These are phyloP conservation scores for Olyra latifolia DNA, from an alignment of 176 grass and related monocot species.

Conservation along the genomic window DNA sequence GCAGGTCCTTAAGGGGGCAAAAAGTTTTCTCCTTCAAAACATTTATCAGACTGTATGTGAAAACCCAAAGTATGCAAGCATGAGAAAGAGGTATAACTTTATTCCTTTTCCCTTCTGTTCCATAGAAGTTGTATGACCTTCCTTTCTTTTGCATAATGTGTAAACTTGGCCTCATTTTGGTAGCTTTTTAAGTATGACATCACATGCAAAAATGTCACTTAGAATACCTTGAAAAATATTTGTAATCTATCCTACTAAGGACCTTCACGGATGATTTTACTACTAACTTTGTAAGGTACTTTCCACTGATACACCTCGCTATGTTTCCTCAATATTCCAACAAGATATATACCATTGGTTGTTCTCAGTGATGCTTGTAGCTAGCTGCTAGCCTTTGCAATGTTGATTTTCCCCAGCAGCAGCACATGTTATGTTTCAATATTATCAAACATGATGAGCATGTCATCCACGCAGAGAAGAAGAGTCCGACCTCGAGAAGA, in stretches of 20 bases:
- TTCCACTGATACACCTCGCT: neutral
- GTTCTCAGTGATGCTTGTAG: conserved; percentile 7
- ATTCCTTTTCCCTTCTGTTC: conserved; percentile 1
- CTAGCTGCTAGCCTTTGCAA: conserved; percentile 2
- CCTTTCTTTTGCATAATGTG: neutral
- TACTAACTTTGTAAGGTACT: neutral
- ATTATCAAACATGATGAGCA: conserved; percentile 25
- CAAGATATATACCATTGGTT: conserved; percentile 2
- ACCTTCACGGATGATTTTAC: neutral
- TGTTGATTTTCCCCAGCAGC: neutral
- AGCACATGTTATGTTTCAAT: conserved; percentile 19
- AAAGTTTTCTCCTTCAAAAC: conserved; percentile 87
- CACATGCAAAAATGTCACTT: neutral
- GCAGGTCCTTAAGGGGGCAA: conserved; percentile 89
- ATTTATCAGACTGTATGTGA: conserved; percentile 89
- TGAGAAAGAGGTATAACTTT: conserved; percentile 74
- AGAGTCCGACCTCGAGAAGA: too few relatives aligned
- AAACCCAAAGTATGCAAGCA: conserved; percentile 77
- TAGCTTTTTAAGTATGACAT: neutral
- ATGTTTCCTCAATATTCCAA: conserved; percentile 18
- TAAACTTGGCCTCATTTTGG: neutral
- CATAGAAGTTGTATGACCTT: conserved; percentile 13
- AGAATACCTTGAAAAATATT: neutral
- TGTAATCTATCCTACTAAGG: neutral
- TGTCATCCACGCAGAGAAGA: too few relatives aligned